A percentile compares a stretch with the other conserved stretches of the same genome.
These are phyloP conservation scores for Morella rubra DNA, from an alignment of 306 rosid genomes.

Conservation along the genomic window DNA sequence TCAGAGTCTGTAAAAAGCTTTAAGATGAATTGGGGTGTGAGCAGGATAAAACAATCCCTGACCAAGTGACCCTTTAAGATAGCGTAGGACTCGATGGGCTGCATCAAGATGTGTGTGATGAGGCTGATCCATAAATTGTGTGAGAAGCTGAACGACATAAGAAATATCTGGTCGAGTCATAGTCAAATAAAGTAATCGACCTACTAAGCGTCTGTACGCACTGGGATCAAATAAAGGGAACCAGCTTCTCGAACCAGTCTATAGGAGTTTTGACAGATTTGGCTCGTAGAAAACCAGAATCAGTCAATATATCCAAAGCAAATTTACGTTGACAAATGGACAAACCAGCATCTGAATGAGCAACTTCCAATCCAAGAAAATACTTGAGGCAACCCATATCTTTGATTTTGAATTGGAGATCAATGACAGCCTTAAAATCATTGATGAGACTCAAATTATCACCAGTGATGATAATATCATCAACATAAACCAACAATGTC, in stretches of 20 bases:
- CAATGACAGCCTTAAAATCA: too few species aligned
- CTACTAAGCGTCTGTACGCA: not conserved
- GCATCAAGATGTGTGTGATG: accelerated
- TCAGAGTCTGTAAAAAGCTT: not conserved
- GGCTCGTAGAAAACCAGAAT: not conserved
- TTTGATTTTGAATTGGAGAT: too few species aligned
- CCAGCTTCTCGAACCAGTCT: not conserved
- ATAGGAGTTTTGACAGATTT: not conserved
- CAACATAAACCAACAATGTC: not conserved
- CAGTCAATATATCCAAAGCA: not conserved
- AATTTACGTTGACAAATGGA: not conserved
- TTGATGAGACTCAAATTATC: too few species aligned
- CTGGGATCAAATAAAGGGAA: not conserved
- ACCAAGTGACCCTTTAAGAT: not conserved
- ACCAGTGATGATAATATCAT: not conserved
- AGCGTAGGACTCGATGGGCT: too few species aligned
- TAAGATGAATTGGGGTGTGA: not conserved
- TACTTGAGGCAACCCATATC: too few species aligned
- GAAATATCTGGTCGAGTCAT: not conserved
- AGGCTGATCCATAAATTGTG: not conserved
- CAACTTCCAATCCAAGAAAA: too few species aligned
- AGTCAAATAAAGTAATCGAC: not conserved
- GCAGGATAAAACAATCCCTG: not conserved
- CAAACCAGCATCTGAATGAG: too few species aligned
- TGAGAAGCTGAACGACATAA: not conserved